Conservation (phyloP, 257 asterid species). For the Knoxia roxburghii region DNA sequence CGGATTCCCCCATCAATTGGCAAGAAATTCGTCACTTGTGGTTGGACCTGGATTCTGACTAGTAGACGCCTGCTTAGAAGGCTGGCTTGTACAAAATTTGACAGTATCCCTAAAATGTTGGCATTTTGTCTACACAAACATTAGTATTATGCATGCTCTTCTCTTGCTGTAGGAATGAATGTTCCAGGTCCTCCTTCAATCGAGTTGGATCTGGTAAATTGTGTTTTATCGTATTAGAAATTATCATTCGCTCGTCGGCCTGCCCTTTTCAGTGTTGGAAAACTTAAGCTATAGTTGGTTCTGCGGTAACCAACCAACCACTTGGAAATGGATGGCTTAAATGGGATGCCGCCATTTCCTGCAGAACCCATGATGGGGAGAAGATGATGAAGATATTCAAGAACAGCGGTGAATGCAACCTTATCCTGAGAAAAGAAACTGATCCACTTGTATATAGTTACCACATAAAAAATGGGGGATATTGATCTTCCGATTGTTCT, state of each 20-base stretch:
- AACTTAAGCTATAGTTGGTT: too few relatives aligned
- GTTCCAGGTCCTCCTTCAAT: too few relatives aligned
- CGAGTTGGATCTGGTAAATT: too few relatives aligned
- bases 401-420: not conserved
- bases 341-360: too few relatives aligned
- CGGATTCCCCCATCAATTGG: slow-evolving; percentile 35
- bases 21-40: slow-evolving; percentile 45
- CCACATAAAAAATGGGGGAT: not conserved
- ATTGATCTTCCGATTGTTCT: not conserved
- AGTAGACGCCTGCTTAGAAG: not conserved
- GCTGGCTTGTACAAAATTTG: not conserved
- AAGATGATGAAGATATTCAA: not conserved
- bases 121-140: not conserved
- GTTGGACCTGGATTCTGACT: slow-evolving; percentile 25
- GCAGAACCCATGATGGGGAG: not conserved
- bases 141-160: too few relatives aligned
- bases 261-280: too few relatives aligned
- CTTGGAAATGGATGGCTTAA: too few relatives aligned
- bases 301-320: too few relatives aligned
- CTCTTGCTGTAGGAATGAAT: too few relatives aligned
- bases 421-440: not conserved
- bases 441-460: not conserved
- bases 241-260: too few relatives aligned
- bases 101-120: not conserved
- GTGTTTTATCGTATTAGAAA: too few relatives aligned